Conservation (phyloP, 352 stramenopile species). For the Pythium biforme region DNA sequence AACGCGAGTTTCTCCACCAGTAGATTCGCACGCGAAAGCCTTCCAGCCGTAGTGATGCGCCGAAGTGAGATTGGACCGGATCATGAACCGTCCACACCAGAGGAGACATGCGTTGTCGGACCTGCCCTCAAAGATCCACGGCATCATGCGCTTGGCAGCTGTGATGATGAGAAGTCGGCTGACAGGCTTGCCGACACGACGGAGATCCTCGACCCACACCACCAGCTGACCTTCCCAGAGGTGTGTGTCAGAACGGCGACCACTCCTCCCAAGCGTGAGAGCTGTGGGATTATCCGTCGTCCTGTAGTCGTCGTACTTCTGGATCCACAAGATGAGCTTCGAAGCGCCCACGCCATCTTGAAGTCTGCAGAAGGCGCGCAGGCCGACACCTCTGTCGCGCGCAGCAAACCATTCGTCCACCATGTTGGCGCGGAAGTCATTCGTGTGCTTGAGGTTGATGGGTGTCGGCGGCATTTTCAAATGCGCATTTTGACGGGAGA, state of each 20-base stretch:
- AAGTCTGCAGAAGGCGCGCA: not conserved
- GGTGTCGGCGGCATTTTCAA: not conserved
- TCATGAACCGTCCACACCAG: not conserved
- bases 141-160: slow-evolving; percentile 1
- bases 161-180: slow-evolving; percentile 1
- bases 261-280: not conserved
- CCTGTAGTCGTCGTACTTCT: slow-evolving; percentile 1
- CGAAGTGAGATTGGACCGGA: not conserved
- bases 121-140: not conserved
- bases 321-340: not conserved
- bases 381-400: not conserved
- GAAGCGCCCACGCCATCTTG: not conserved
- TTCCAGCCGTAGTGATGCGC: not conserved
- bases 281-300: not conserved
- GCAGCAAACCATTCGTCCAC: slow-evolving; percentile 1
- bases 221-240: not conserved
- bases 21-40: not conserved
- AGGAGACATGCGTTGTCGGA: slow-evolving; percentile 1
- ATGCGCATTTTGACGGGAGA: slow-evolving; percentile 1
- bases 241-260: not conserved
- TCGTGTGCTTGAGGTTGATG: not conserved
- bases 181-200: not conserved
- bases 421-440: slow-evolving; percentile 4
- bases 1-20: not conserved
- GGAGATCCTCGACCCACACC: not conserved